phyloP scores from a whole-genome alignment of 2,329 filamentous ascomycete genomes.

The Xylaria digitata region DNA sequence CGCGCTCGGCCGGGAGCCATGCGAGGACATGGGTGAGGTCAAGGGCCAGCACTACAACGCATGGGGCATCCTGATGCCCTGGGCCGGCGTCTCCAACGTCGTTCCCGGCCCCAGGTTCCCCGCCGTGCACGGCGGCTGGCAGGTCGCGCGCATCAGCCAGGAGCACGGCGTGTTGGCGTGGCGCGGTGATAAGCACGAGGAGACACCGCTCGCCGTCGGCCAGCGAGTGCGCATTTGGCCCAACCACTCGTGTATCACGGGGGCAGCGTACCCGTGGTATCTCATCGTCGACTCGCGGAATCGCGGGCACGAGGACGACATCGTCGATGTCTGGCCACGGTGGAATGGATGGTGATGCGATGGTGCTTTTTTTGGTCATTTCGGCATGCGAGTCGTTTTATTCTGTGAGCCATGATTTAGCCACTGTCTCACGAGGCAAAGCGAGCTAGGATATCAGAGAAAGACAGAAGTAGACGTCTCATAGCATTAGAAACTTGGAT shows the following conservation, averaged over 20 bases:
- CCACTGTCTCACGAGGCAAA: neutral
- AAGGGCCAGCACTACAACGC: slow-evolving; percentile 67
- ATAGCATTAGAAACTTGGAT: neutral
- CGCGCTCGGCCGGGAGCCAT: slow-evolving; percentile 78
- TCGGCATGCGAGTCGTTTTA: neutral
- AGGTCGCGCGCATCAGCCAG: slow-evolving; percentile 78
- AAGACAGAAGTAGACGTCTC: neutral
- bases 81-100: slow-evolving; percentile 55
- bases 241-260: slow-evolving; percentile 83
- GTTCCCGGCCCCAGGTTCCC: slow-evolving; percentile 57
- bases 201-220: slow-evolving; percentile 66
- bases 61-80: slow-evolving; percentile 76
- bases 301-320: slow-evolving; percentile 64
- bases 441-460: neutral
- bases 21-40: slow-evolving; percentile 60
- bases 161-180: slow-evolving; percentile 81
- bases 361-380: neutral
- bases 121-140: slow-evolving; percentile 64
- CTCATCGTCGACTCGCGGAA: slow-evolving; percentile 74
- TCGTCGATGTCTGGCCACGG: slow-evolving; percentile 81
- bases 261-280: slow-evolving; percentile 78
- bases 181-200: slow-evolving; percentile 59
- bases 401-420: neutral
- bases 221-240: slow-evolving; percentile 79
- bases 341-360: slow-evolving; percentile 73